Base-by-base conservation (phyloP, 352 stramenopile genomes). In the Globisporangium camurandrum region DNA sequence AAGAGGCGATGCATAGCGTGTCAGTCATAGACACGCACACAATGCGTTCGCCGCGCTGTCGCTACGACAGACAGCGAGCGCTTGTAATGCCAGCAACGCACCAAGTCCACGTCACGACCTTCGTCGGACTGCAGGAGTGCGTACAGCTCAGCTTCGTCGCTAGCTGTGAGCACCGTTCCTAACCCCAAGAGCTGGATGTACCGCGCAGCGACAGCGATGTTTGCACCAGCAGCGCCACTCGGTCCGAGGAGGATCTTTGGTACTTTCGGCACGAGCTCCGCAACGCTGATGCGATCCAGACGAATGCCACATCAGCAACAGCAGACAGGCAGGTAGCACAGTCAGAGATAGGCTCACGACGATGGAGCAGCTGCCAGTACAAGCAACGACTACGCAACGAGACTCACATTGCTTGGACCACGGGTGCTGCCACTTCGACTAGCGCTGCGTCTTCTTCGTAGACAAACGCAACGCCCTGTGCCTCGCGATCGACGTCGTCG, bases 141-240 rank as follows among this genome's bases (percentile, higher is more conserved):
- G 33, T 84, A 65, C 26, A 86, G 54, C 5, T 64, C 59, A 14
- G 42, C 38, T 45, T 85, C 69, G 10, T 61, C 47, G 8, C 46
- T 49, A 0, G 65, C 55, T 17, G 66, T 72, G 28, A 66, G 28
- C 17, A 86, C 73, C 1, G 69, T 77, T 30, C 75, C 76, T 12
- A 91, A 20, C 0, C 77, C 79, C 16, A 90, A 52, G 14, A 90
- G 59, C 23, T 88, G 74, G 26, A 90, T 84, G 55, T 88, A 90
- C 10, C 79, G 69, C 0, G 67, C 76, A n/a, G 67, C 62, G 16
- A 79, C 66, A 1, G 71, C 54, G 7, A 77, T 62, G 47, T 69
- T 76, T 2, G 54, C 60, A 2, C 56, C 70, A 26, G 56, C 59
- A 14, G 64, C 54, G 7, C 44, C 44, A 19, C 69, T 49, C 1